Base-by-base conservation (phyloP, 768 basidiomycete species). In the Phylloporus rhodoxanthus region DNA sequence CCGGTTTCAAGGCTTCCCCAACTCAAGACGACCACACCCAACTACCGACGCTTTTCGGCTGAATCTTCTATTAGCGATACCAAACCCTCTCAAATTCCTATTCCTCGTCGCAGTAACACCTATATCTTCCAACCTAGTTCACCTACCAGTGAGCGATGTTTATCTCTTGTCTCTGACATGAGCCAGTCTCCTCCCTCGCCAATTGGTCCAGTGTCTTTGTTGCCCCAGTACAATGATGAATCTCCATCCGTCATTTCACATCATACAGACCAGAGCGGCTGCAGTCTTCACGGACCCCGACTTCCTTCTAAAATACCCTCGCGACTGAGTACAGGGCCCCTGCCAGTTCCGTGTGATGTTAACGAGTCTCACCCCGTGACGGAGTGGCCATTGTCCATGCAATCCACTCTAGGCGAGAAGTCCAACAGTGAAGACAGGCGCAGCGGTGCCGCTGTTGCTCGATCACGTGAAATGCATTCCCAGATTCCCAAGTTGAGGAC, bases 251-350 rank as follows among this genome's bases (percentile, higher is more conserved):
- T 54, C 28, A 8, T 43, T 11, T 40, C 44, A 2, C 53, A 60
- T 30, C 33, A 55, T 32, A 57, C 53, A 8, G 57, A 52, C 41
- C 59, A 63, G 26, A 58, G 59, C 15, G 68, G 59, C 47, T 70
- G 72, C 30, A 67, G 73, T 44, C 74, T 72, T 38, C 68, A 71
- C 25, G 77, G 77, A 3, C 73, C 78, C 15, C 72, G 74, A 20
- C 52, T 63, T 8, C 70, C 62, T 20, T 64, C 70, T 5, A 57
- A 59, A 64, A 57, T 69, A 67, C 52, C 59, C 50, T 57, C 57
- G 6, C 70, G 68, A 40, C 55, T 64, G 15, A 71, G 69, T 33
- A 55, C 51, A 54, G 52, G 52, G 42, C 13, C 54, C 53, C 5
- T 43, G n/a, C 51, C 47, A 29, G 34, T 46, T 39, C 48, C 43